Conservation (phyloP, 1,284 basidiomycete genomes). For the Puccinia polysora region DNA sequence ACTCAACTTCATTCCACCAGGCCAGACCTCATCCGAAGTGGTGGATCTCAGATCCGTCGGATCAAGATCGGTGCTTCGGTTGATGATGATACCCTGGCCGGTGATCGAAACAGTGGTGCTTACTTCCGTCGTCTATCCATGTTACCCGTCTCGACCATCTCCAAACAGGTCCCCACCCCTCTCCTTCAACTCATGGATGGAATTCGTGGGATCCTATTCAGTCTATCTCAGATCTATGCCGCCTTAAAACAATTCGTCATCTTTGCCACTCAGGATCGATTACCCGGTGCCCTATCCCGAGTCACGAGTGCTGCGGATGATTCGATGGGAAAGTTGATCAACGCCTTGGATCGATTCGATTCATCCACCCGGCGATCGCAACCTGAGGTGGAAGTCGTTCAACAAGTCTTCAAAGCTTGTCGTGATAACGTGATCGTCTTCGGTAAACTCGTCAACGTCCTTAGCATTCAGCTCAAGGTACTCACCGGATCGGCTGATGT, state of each 20-base stretch:
- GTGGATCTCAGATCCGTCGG: conserved; percentile 56
- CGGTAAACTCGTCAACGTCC: conserved; percentile 75
- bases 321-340: conserved; percentile 78
- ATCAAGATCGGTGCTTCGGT: conserved; percentile 58
- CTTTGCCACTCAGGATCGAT: conserved; percentile 77
- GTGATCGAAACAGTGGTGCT: conserved; percentile 68
- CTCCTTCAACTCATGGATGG: conserved; percentile 76
- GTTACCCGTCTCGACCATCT: conserved; percentile 64
- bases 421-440: conserved; percentile 80
- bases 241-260: conserved; percentile 82
- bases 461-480: conserved; percentile 73
- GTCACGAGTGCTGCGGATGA: conserved; percentile 77
- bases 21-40: conserved; percentile 56
- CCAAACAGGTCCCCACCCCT: conserved; percentile 67
- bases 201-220: conserved; percentile 84
- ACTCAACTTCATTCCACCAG: conserved; percentile 14
- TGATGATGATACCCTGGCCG: conserved; percentile 58
- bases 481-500: conserved; percentile 69
- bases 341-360: conserved; percentile 87
- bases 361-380: conserved; percentile 65
- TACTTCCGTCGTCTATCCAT: conserved; percentile 83
- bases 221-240: conserved; percentile 84
- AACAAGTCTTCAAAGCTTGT: conserved; percentile 74
- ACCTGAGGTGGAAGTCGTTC: conserved; percentile 66
- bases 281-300: conserved; percentile 72